Base-by-base conservation (phyloP, 2,329 filamentous ascomycete genomes). In the Capronia americana region DNA sequence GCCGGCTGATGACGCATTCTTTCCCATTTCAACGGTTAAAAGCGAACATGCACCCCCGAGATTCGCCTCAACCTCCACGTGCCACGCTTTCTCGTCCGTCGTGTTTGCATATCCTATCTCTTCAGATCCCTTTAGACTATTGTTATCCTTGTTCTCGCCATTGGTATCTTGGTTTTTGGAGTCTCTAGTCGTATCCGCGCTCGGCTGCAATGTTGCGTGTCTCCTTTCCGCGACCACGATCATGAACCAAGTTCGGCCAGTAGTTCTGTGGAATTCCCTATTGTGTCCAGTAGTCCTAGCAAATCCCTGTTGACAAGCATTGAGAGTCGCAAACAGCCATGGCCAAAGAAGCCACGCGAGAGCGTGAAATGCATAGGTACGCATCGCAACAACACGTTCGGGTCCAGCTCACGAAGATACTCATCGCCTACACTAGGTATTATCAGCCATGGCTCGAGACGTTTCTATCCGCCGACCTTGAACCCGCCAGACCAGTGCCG, bases 361-460 rank as follows among this genome's bases (percentile, higher is more conserved):
- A 69, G 63, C 67, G 69, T 50, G 69, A 69, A 51, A 64, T 71
- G 67, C 68, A 71, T 54, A 65, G 68, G 68, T 67, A 66, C 8
- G 34, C 34, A 11, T 8, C 32, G 23, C 17, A 44, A 7, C 38
- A n/a, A 20, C 20, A 24, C 23, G n/a, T 11, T 20, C 23, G 3
- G 2, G 7, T 1, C 10, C 51, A 28, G 24, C 17, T 20, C 12
- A 57, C 48, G 30, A 63, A 12, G 11, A 20, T 3, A 32, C 46
- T 34, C 26, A 26, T 30, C 48, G 28, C 34, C 26, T 41, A 30
- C 17, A n/a, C 23, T 34, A 67, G 61, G 63, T 69, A 67, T 50
- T 68, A 60, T 54, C 72, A 70, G 64, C 68, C 57, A 56, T 71
- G 57, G 70, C 72, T 70, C 64, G 71, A 65, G 72, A 73, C 66